These are phyloP conservation scores for Colletotrichum gigasporum DNA, from an alignment of 2,329 filamentous ascomycete species.

Conservation along the genomic window DNA sequence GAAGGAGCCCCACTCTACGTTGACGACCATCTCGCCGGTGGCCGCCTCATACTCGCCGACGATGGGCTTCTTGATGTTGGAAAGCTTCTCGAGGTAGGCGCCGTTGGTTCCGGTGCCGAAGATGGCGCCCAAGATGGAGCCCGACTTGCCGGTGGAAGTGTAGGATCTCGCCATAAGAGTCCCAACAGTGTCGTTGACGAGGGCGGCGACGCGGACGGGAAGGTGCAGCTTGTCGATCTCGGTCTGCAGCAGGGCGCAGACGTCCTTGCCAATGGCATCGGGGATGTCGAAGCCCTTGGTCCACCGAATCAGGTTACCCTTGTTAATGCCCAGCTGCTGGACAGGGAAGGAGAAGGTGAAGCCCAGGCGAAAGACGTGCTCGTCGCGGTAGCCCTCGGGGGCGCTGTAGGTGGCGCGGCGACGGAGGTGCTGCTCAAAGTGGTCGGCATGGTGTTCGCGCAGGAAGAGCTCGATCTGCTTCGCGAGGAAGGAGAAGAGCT, in stretches of 20 bases:
- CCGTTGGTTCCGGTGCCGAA: constrained; percentile 98
- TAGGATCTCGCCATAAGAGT: constrained; percentile 98
- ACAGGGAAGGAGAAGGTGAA: constrained; percentile 99
- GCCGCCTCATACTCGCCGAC: constrained; percentile 77
- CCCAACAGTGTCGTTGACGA: constrained; percentile 97
- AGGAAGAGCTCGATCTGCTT: constrained; percentile 93
- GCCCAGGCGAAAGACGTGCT: constrained; percentile 90
- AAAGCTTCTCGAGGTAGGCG: constrained; percentile 92
- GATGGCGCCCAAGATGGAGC: constrained; percentile 92
- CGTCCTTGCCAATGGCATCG: constrained; percentile 94
- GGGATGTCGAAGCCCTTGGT: constrained; percentile 98
- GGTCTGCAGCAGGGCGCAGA: constrained; percentile 86
- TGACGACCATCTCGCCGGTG: constrained; percentile 96
- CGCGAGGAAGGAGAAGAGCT: constrained; percentile 92
- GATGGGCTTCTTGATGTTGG: constrained; percentile 82
- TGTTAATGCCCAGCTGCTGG: constrained; percentile 93
- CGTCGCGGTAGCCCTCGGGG: constrained; percentile 69
- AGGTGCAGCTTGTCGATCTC: constrained; percentile 89
- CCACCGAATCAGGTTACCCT: constrained; percentile 93
- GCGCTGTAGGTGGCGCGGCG: constrained; percentile 70
- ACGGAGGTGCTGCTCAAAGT: constrained; percentile 77
- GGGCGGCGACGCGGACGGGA: constrained; percentile 91
- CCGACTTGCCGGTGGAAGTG: constrained; percentile 86
- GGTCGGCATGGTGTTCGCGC: constrained; percentile 85
- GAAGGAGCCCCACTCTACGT: constrained; percentile 98